Base-by-base conservation (phyloP, 2,329 filamentous ascomycete genomes). In the Talaromyces verruculosus region DNA sequence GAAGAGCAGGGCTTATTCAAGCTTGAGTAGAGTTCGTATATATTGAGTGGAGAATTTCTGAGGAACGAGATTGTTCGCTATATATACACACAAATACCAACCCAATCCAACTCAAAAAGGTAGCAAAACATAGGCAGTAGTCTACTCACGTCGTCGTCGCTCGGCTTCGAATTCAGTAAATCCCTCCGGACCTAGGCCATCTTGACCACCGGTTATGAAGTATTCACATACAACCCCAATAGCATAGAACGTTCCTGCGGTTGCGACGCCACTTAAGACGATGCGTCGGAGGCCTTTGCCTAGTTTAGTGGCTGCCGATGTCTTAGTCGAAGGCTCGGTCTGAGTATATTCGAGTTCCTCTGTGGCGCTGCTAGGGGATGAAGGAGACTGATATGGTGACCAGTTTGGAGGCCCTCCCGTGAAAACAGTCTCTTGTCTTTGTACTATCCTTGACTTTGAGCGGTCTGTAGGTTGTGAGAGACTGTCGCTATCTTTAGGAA, bases 151-250 rank as follows among this genome's bases (percentile, higher is more conserved):
- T 37, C 51, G 60, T 35, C 51, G 51, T 47, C 76, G 70, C 45
- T 78, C 78, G 35, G 74, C 75, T 66, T 78, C 77, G 67, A 78
- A 78, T 6, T 66, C 73, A 8, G 77, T 80, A 58, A 80, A 80
- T 1, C 71, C 78, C 61, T 78, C 74, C 25, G 77, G 74, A 1
- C 78, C 77, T 51, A 68, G 66, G 13, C 78, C 78, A 57, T 79
- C 77, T 45, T 72, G 45, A 0, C 78, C 78, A 5, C 78, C 78
- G 13, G 78, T 80, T 30, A 78, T 73, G 69, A 80, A 80, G 67
- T 77, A 80, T 68, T 81, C 78, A 11, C 67, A 70, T 4, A 78
- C 73, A 39, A 78, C 78, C 3, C 79, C 78, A 39, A 79, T 69
- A 2, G 78, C 77, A 70, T 81, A 81, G 64, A 76, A 81, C 5